phyloP scores from a whole-genome alignment of 2,329 filamentous ascomycete species.

The Ophiosphaerella korrae region DNA sequence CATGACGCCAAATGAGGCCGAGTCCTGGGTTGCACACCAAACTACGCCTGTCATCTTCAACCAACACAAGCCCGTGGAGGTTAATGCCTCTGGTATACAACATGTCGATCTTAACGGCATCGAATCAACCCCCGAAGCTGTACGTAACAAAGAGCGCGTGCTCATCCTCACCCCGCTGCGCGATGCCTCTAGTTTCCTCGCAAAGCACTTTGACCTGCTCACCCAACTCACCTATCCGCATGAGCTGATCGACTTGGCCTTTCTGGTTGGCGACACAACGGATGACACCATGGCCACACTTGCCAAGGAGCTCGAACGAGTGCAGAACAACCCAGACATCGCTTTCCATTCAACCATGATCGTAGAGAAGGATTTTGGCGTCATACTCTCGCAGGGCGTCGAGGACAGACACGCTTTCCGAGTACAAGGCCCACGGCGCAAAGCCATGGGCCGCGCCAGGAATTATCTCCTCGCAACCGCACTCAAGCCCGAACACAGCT shows the following conservation, averaged over 20 bases:
- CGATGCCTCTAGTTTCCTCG: constrained; percentile 80
- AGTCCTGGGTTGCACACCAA: constrained; percentile 84
- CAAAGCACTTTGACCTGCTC: constrained; percentile 92
- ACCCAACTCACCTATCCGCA: constrained; percentile 92
- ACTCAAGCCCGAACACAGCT: constrained; percentile 90
- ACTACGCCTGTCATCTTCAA: constrained; percentile 96
- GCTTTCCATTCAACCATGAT: constrained; percentile 86
- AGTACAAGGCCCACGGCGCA: constrained; percentile 87
- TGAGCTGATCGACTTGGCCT: constrained; percentile 90
- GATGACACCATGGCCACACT: constrained; percentile 93
- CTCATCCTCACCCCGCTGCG: constrained; percentile 92
- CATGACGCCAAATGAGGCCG: constrained; percentile 90
- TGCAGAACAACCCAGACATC: constrained; percentile 79
- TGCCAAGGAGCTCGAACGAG: constrained; percentile 80
- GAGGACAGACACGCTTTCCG: constrained; percentile 83
- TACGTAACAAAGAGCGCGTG: constrained; percentile 81
- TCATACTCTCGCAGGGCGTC: constrained; percentile 75
- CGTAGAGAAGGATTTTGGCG: constrained; percentile 89
- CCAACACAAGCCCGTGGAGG: constrained; percentile 82
- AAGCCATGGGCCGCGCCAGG: constrained; percentile 84
- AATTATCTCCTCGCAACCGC: constrained; percentile 88
- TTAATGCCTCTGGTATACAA: constrained; percentile 80
- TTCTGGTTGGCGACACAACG: constrained; percentile 87
- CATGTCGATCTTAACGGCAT: constrained; percentile 85
- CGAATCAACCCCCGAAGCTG: constrained; percentile 77